These are phyloP conservation scores for Exophiala sideris DNA, from an alignment of 2,329 filamentous ascomycete genomes.

Conservation along the genomic window DNA sequence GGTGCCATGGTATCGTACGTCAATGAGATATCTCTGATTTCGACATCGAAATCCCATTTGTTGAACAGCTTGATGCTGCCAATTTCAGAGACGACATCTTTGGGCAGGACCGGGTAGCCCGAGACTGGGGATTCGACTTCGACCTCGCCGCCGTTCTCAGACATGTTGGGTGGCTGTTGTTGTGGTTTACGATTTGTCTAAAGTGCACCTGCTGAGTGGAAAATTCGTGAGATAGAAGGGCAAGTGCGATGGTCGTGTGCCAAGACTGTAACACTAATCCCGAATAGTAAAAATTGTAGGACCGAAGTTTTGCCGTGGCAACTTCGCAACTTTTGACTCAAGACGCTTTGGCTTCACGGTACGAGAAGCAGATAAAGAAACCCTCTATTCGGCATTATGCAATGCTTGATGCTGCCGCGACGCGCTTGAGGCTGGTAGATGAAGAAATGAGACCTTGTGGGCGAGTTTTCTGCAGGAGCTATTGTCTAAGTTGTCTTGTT, in stretches of 20 bases:
- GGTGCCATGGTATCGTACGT: slow-evolving; percentile 66
- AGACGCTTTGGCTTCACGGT: no score
- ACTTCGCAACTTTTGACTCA: no score
- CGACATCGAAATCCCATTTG: slow-evolving; percentile 98
- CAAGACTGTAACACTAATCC: slow-evolving; percentile 1
- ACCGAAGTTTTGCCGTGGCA: not conserved
- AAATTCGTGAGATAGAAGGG: not conserved
- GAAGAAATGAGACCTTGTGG: no score
- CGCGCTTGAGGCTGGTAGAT: no score
- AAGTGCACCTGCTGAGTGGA: not conserved
- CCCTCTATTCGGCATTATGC: no score
- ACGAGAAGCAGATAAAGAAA: no score
- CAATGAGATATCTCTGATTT: slow-evolving; percentile 99
- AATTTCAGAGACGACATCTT: slow-evolving; percentile 85
- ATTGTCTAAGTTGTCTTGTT: no score
- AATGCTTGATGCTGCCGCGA: no score
- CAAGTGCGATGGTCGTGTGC: not conserved
- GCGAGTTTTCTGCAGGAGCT: no score
- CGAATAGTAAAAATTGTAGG: no score
- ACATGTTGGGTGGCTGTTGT: slow-evolving; percentile 25
- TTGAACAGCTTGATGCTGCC: slow-evolving; percentile 96
- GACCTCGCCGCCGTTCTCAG: slow-evolving; percentile 72
- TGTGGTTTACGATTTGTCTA: not conserved
- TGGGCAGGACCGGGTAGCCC: slow-evolving; percentile 74
- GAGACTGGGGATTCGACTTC: slow-evolving; percentile 75